Base-by-base conservation (phyloP, 441 rosid species). In the Theobroma grandiflorum region DNA sequence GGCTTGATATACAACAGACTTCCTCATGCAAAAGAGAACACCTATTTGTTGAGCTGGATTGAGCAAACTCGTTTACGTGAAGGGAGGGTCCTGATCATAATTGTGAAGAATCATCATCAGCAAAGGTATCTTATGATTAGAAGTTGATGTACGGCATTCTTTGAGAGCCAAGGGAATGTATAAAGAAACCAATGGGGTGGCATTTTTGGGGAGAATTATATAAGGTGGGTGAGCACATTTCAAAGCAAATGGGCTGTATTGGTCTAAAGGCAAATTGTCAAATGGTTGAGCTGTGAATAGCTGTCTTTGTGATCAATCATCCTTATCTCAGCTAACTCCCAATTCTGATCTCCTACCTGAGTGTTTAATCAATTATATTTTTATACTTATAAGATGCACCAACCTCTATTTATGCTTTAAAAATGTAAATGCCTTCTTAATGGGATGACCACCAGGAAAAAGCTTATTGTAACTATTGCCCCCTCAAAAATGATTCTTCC, bases 311-410 rank as follows among this genome's bases (percentile, higher is more conserved):
- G 50, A 72, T 55, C 50, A 72, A 72, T 72, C 63, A 72, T 72
- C 55, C 50, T 55, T 37, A 37, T 55, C 35, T 37, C 49, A 72
- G 76, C 76, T 6, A 72, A 72, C 76, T 55, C 40, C 2, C 2
- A 53, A 72, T 72, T 72, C 76, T 72, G 76, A 72, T 72, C 9
- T 55, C 76, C 64, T 72, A 72, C 76, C 76, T 72, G 49, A 55
- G 64, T 38, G 76, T 55, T 55, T 38, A 72, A 72, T 53, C 26
- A 37, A 72, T 0, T 61, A 20, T 37, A 55, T 72, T 72, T 71
- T 53, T 72, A 72, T 53, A n/a, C 47, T 72, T 55, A 37, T n/a
- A 72, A 38, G 76, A 72, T 55, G 76, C 64, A 72, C 64, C 76
- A 72, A 72, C 64, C 64, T 12, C 37, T 37, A n/a, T 53, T 72